Evolutionary conservation across 192 early-diverging fungal genomes (phyloP).

Genomic region (Diversispora eburnea): DNA sequence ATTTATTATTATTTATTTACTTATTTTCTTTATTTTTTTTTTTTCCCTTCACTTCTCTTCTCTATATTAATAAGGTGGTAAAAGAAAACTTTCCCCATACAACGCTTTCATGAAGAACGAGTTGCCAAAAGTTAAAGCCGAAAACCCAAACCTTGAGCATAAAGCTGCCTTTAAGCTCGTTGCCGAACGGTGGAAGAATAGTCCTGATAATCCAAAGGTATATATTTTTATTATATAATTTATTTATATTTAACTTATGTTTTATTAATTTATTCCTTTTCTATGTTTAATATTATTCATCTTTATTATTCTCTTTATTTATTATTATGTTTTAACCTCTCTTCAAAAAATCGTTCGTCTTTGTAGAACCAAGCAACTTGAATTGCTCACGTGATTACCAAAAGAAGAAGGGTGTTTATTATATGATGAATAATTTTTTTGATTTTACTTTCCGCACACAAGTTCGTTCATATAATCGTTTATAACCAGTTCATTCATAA

Average conservation of each 20-base stretch:
- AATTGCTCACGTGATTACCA: neutral
- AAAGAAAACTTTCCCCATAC: conserved; percentile 58
- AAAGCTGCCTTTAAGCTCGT: conserved; percentile 68
- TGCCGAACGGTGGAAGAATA: conserved; percentile 56
- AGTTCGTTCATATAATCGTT: no score
- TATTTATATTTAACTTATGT: neutral
- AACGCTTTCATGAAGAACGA: conserved; percentile 72
- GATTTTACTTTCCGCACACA: no score
- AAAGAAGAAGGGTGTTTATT: no score
- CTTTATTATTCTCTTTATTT: neutral
- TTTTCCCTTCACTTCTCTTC: no score
- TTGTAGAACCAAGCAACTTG: conserved; percentile 8
- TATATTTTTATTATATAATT: neutral
- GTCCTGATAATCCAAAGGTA: conserved; percentile 63
- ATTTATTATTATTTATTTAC: conserved; percentile 5
- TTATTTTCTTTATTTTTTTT: neutral
- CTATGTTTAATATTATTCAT: neutral
- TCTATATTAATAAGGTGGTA: conserved; percentile 20
- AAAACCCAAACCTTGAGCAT: conserved; percentile 56
- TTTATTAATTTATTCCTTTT: neutral
- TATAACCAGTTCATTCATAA: no score
- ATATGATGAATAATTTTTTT: no score
- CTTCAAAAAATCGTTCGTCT: neutral
- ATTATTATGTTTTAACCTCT: neutral
- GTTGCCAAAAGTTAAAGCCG: conserved; percentile 62